Conservation (phyloP, 73 alveolate species). For the Tetrahymena borealis region DNA sequence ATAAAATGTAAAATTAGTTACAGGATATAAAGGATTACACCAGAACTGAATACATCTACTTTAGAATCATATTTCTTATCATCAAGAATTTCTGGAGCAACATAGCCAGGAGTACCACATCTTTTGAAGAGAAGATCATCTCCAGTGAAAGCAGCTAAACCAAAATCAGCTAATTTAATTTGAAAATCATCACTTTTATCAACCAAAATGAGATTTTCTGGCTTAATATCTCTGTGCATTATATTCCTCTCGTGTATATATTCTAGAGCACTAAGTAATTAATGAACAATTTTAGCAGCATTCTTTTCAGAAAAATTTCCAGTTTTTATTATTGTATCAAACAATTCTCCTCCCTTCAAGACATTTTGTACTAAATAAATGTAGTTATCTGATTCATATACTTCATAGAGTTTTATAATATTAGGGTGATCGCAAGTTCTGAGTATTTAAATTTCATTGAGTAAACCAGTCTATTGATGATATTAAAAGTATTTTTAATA, state of each 20-base stretch:
- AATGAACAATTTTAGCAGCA: not conserved
- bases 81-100: constrained; percentile 94
- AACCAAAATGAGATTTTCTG: constrained; percentile 69
- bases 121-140: constrained; percentile 9
- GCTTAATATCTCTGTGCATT: constrained; percentile 79
- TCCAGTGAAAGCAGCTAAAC: constrained; percentile 42
- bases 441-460: constrained; percentile 32
- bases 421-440: constrained; percentile 40
- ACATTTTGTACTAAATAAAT: constrained; percentile 28
- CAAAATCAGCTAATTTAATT: constrained; percentile 75
- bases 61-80: constrained; percentile 38
- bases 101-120: constrained; percentile 97
- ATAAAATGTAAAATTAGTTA: not conserved
- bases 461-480: constrained; percentile 21
- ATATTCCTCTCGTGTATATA: constrained; percentile 54
- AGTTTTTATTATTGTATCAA: constrained; percentile 20
- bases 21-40: constrained; percentile 37
- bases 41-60: constrained; percentile 41
- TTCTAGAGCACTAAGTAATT: not conserved
- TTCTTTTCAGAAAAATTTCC: constrained; percentile 11
- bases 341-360: constrained; percentile 30
- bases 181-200: constrained; percentile 58
- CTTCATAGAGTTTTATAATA: constrained; percentile 37
- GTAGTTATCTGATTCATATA: constrained; percentile 32
- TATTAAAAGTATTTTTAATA: not conserved